Conservation (phyloP, 2,329 filamentous ascomycete species). For the Exophiala xenobiotica region DNA sequence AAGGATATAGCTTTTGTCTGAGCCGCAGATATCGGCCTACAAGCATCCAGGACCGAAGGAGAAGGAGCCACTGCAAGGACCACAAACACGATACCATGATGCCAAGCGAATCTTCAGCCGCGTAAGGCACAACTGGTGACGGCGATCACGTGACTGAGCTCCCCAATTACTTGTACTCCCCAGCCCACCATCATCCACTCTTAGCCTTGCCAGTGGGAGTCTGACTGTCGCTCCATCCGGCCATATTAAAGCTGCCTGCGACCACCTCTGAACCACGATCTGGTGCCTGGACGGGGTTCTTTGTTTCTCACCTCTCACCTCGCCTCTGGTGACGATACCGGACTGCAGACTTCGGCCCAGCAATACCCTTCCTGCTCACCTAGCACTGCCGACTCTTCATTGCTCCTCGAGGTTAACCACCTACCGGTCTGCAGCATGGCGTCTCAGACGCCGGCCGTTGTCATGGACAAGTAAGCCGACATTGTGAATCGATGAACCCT, state of each 20-base stretch:
- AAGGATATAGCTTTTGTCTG: no score
- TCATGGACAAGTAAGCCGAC: conserved; percentile 98
- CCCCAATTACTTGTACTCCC: no score
- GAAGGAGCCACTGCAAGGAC: no score
- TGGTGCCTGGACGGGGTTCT: background rate
- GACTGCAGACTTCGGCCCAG: conserved; percentile 2
- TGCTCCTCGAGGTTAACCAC: conserved; percentile 3
- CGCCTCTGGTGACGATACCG: background rate
- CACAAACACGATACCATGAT: background rate
- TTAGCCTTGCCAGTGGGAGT: background rate
- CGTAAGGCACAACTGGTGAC: background rate
- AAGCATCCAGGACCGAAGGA: no score
- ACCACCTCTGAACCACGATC: background rate
- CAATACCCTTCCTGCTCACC: conserved; percentile 11
- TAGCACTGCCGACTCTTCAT: conserved; percentile 1
- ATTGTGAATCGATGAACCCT: conserved; percentile 26
- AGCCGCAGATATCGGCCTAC: no score
- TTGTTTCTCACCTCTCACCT: background rate
- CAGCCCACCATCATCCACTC: conserved; percentile 6
- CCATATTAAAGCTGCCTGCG: conserved; percentile 14
- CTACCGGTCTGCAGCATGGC: conserved; percentile 64
- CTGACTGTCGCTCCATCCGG: conserved; percentile 7
- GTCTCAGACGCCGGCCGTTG: conserved; percentile 99
- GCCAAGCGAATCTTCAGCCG: background rate
- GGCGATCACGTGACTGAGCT: background rate